Evolutionary conservation across 345 rosid species (phyloP), one percentile per base, ranked within the genome.

Genomic region (Eucalyptus cloeziana): DNA sequence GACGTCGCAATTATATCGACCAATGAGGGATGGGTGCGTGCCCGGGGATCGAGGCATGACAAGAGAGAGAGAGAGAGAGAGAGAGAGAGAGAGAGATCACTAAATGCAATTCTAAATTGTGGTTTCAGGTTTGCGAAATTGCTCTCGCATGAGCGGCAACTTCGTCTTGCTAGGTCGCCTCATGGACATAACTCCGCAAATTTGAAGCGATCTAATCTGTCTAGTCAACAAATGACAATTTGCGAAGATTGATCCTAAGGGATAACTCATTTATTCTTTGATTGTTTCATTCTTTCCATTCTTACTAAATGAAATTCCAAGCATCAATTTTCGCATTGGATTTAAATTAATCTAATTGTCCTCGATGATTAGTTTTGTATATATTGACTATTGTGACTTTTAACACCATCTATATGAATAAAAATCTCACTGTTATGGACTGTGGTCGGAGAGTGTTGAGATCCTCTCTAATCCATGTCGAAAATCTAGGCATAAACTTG

Each of bases 141-240:
- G 27, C 96, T 96, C 40, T 95, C 97, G 5, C 76, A 90, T 13
- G 97, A 96, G 94, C 94, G 92, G 90, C 90, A 44, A 80, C 90
- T 91, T 52, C 97, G 97, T 13, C 88, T 87, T 47, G 86, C 88
- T 22, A 94, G 89, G 44, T 95, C 92, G 87, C 93, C 94, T 0
- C 56, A 58, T 54, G 45, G 81, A 71, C 81, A 37, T 71, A 17
- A 71, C 14, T 37, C 81, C 27, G 27, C 81, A 21, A 71, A 10
- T 37, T 37, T 71, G 81, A 71, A 37, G 81, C 14, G 14, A 37
- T 71, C 27, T 71, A 71, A 37, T 37, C 25, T 17, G 80, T 17
- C 6, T 40, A 69, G 11, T 17, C 80, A 33, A 69, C 24, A 8
- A 2, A 33, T 7, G 7, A 12, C 43, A 69, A 69, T 33, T 17